A percentile compares a stretch with the other conserved stretches of the same genome.
phyloP scores from a whole-genome alignment of 345 rosid species.

The Anacardium occidentale region DNA sequence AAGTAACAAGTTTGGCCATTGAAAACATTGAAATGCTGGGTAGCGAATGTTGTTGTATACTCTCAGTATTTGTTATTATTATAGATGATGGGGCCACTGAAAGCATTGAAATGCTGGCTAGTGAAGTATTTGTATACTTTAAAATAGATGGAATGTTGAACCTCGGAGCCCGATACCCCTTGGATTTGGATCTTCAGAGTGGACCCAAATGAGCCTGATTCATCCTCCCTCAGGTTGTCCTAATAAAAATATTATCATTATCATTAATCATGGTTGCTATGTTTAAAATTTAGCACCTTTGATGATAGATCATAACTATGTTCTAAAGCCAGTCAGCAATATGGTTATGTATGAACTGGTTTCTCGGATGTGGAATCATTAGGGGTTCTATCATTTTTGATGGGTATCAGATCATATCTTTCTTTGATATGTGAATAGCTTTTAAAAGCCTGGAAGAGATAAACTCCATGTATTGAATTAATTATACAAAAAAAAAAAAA shows the following conservation, averaged over 20 bases:
- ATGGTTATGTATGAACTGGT: not conserved
- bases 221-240: not conserved
- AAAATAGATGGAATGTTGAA: not conserved
- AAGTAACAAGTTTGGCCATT: not conserved
- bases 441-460: not conserved
- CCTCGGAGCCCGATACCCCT: not conserved
- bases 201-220: not conserved
- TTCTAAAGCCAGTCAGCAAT: too few relatives aligned
- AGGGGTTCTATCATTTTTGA: not conserved
- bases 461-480: too few relatives aligned
- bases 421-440: not conserved
- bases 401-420: not conserved
- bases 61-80: too few relatives aligned
- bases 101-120: too few relatives aligned
- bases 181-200: not conserved
- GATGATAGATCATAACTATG: not conserved
- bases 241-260: not conserved
- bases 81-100: too few relatives aligned
- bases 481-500: too few relatives aligned
- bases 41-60: too few relatives aligned
- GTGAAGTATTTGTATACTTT: too few relatives aligned
- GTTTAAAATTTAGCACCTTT: not conserved
- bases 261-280: not conserved
- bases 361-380: not conserved
- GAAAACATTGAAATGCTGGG: not conserved